These are phyloP conservation scores for Xerocomus minutiporus DNA, from an alignment of 1,284 basidiomycete genomes.

Conservation along the genomic window DNA sequence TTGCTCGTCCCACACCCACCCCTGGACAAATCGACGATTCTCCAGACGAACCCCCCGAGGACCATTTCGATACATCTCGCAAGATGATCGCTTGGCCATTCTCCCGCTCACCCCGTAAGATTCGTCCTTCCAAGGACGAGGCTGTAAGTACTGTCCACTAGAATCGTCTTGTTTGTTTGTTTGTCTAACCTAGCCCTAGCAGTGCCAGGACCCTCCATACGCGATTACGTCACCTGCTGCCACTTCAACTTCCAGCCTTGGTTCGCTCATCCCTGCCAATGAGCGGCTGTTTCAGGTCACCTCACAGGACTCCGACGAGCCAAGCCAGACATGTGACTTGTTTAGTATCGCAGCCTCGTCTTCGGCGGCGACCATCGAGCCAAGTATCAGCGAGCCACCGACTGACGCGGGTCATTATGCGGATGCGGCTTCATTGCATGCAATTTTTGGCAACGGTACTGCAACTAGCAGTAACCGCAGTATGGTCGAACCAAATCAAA, in stretches of 20 bases:
- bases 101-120: constrained; percentile 25
- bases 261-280: constrained; percentile 27
- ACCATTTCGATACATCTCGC: constrained; percentile 20
- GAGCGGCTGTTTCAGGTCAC: constrained; percentile 25
- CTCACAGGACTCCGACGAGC: constrained; percentile 10
- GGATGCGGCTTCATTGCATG: constrained; percentile 1
- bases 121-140: constrained; percentile 8
- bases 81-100: constrained; percentile 32
- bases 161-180: background rate
- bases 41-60: constrained; percentile 9
- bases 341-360: constrained; percentile 9
- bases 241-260: constrained; percentile 29
- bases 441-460: constrained; percentile 9
- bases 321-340: background rate
- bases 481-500: constrained; percentile 2
- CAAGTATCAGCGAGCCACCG: background rate
- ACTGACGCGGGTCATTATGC: background rate
- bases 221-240: constrained; percentile 17
- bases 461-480: constrained; percentile 1
- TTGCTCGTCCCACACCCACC: constrained; percentile 25
- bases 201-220: constrained; percentile 14
- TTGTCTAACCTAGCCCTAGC: constrained; percentile 4
- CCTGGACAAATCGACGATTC: constrained; percentile 7
- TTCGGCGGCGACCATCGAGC: constrained; percentile 1
- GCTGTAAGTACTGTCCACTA: background rate